Base-by-base conservation (phyloP, 2,329 filamentous ascomycete genomes). In the Calycina marina region DNA sequence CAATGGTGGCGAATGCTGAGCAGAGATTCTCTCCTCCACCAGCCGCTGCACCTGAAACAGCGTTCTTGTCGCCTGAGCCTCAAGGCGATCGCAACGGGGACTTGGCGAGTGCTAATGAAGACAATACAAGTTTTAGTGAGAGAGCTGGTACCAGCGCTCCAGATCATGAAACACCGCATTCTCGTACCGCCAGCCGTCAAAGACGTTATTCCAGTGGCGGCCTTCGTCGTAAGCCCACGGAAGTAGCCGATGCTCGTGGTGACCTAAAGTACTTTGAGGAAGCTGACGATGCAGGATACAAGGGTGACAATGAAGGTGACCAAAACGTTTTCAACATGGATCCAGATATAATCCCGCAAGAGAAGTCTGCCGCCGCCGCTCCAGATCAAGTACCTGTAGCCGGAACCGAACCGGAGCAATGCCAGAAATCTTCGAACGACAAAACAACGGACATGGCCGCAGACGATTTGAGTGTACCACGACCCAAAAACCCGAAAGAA, bases 241-340 rank as follows among this genome's bases (percentile, higher is more conserved):
- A 84, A 40, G 77, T 93, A 5, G 68, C 67, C 12, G 69, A 77
- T 9, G 65, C 70, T 6, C 65, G 78, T 32, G 79, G 83, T n/a
- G 69, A 81, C 40, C 63, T 94, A n/a, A 77, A 93, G 52, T 93
- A 86, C 45, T 86, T 80, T 47, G 85, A 93, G 48, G 82, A 92
- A 45, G 83, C 88, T 16, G 84, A 86, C 14, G 88, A 92, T 48
- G 74, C 75, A 25, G 81, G 73, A 2, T 85, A 88, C 55, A 73
- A 74, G 43, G 78, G 77, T 39, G 77, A 82, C 42, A 72, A 73
- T 40, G 74, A 79, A 47, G 72, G 77, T 40, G 73, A 75, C 30
- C 72, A 77, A 40, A 72, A 75, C 30, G 69, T 80, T 5, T 81
- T 82, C 45, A 49, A 66, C 2, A 80, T 80, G 72, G 77, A 81